Evolutionary conservation across 768 basidiomycete genomes (phyloP), one percentile per base, ranked within the genome.

Genomic region (Amyloporia xantha): DNA sequence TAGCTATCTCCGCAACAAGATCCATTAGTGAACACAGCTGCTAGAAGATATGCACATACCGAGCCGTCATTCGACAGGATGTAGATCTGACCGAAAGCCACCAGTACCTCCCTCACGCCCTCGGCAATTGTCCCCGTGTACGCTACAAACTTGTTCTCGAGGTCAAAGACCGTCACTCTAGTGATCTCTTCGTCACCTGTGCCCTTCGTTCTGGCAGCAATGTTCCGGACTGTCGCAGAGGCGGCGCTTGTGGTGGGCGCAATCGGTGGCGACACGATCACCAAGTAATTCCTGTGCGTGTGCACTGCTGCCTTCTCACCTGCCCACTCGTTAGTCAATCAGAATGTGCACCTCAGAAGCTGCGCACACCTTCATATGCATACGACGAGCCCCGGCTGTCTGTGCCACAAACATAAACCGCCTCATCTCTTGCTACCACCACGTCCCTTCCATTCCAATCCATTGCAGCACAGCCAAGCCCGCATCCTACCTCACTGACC

Each of bases 261-360:
- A 56, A 91, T 81, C 0, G 91, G 87, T 0, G 94, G 92, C 0
- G 94, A 91, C 5, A 95, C 80, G 49, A 96, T 87, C 54, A 95
- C 79, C 42, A 96, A 77, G 59, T 95, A 95, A 59, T 87, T 89
- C n/a, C 76, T 65, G 59, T 84, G 86, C 0, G 81, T 78, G 48
- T 86, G 74, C 20, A 94, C 73, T n/a, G 82, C 82, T 0, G 80
- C 80, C 68, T 94, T 94, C 46, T 76, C 74, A 5, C 86, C 85
- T 89, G 57, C 19, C 6, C n/a, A 25, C 5, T 13, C 27, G 1
- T 44, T 52, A n/a, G 45, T 35, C 1, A 2, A 48, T 49, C 26
- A 21, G 43, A 21, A 20, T 9, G 21, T 35, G 15, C 17, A 27
- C 25, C 27, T 12, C 33, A 27, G 43, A 11, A 26, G 6, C 35